Conservation (phyloP, 305 asterid genomes). For the Fraxinus velutina region DNA sequence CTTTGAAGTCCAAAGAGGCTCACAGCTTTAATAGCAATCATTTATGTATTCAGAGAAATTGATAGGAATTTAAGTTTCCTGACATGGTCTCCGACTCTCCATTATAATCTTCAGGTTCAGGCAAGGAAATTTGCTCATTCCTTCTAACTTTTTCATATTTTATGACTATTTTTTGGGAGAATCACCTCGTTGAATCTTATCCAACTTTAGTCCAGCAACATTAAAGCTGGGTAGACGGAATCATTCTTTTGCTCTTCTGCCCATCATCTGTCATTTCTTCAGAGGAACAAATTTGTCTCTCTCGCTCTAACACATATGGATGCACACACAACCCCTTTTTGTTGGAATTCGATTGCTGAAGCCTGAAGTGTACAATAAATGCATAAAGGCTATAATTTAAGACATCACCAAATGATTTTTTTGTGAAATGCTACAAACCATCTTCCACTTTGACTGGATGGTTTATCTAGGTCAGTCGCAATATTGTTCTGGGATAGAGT, state of each 20-base stretch:
- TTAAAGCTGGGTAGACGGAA: not conserved
- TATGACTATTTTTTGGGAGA: not conserved
- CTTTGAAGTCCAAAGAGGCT: not conserved
- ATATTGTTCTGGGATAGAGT: not conserved
- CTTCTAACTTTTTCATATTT: not conserved
- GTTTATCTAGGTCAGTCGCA: not conserved
- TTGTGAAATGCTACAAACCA: not conserved
- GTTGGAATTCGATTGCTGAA: not conserved
- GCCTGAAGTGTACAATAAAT: not conserved
- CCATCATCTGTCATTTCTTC: not conserved
- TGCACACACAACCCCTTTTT: not conserved
- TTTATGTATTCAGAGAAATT: not conserved
- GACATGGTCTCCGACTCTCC: not conserved
- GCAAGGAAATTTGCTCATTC: not conserved
- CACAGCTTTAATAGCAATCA: not conserved
- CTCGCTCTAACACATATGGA: not conserved
- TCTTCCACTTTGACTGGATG: not conserved
- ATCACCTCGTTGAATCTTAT: not conserved
- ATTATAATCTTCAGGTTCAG: not conserved
- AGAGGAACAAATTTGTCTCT: not conserved
- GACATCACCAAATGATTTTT: not conserved
- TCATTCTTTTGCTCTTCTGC: not conserved
- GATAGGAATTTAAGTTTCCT: not conserved
- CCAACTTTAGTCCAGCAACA: not conserved
- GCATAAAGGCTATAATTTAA: not conserved